Conservation (phyloP, 768 basidiomycete genomes). For the Tricholoma flavovirens region DNA sequence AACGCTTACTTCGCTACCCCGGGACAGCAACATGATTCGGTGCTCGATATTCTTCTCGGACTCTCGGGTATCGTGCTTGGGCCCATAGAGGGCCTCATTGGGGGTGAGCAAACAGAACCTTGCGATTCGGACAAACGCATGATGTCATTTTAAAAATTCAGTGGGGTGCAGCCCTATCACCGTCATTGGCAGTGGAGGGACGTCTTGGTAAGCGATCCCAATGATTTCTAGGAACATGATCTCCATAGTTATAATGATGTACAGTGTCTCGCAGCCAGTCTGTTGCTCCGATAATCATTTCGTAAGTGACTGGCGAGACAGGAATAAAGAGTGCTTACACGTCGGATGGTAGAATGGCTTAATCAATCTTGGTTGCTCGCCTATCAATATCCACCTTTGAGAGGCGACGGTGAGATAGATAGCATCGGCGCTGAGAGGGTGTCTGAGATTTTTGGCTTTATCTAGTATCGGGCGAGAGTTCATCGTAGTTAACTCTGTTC, state of each 20-base stretch:
- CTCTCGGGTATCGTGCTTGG: conserved; percentile 6
- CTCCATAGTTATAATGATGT: not conserved
- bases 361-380: conserved; percentile 6
- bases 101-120: conserved; percentile 5
- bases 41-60: not conserved
- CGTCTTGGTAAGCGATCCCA: conserved; percentile 6
- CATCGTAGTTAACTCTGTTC: too few species aligned
- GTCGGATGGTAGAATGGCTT: conserved; percentile 1
- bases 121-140: not conserved
- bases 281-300: conserved; percentile 16
- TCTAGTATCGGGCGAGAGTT: too few species aligned
- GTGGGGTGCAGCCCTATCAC: conserved; percentile 9
- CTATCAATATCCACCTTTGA: conserved; percentile 6
- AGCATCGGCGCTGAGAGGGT: too few species aligned
- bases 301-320: conserved; percentile 5
- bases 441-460: too few species aligned
- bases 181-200: conserved; percentile 9
- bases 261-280: conserved; percentile 12
- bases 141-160: not conserved
- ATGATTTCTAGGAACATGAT: not conserved
- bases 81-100: conserved; percentile 7
- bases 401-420: not conserved
- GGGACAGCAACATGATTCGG: not conserved
- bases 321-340: not conserved
- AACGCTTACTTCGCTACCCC: not conserved